Evolutionary conservation across 805 yeast species (phyloP), one percentile per base, ranked within the genome.

Genomic region (Cyberlindnera veronae): DNA sequence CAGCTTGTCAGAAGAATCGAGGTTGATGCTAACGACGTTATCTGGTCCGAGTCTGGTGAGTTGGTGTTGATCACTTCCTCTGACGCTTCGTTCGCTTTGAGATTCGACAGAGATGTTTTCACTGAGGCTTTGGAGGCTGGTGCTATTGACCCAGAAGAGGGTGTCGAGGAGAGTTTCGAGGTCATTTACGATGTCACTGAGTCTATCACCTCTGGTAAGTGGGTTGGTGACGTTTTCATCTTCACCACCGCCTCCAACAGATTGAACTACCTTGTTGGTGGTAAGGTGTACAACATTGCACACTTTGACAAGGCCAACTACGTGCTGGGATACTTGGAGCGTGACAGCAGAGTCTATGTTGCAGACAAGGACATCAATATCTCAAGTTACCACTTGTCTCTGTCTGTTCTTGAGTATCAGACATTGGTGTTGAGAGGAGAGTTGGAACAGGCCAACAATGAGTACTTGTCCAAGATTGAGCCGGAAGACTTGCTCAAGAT

Each of bases 141-240:
- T 41, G 62, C 69, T 9, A 64, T 76, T 41, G 85, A 79, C 57
- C 76, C 78, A 5, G 95, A 87, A 58, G 96, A 89, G 61, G 98
- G 96, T 50, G 84, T 84, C 27, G 96, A 85, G 57, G 83, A 76
- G 28, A 77, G 91, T 13, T 88, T 93, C 61, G 95, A 86, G 40
- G 90, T 90, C 18, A 69, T 87, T 42, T 77, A 82, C 55, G 95
- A 95, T 46, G 75, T 88, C 44, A 75, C 77, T 42, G 99, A 93
- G 61, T 67, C 80, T 15, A 77, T 91, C 28, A 78, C 85, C 45
- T 82, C 95, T 21, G 97, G 97, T 57, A 83, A 81, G 62, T 93
- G 97, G 89, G 89, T 90, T 55, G 99, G 98, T 51, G 98, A 93
- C 68, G 97, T 93, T 33, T 90, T 91, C 62, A 78, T 93, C 39